A percentile compares a stretch with the other conserved stretches of the same genome.
Evolutionary conservation across 805 yeast genomes (phyloP).

Genomic region (Spathaspora passalidarum): DNA sequence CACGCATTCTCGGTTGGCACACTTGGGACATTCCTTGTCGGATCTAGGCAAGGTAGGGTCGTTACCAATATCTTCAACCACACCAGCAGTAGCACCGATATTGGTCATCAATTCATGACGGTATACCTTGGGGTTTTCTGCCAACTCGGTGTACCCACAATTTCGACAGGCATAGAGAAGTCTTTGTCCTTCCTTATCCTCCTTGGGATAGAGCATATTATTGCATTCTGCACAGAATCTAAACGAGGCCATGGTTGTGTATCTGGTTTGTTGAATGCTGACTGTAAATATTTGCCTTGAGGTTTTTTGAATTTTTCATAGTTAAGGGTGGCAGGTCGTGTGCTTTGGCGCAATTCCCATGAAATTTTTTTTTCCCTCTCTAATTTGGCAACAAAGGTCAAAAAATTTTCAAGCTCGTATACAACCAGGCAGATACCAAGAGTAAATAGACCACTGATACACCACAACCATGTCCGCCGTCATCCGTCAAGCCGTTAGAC

Average conservation of each 20-base stretch:
- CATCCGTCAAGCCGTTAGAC: slow-evolving; percentile 37
- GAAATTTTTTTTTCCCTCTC: slow-evolving; percentile 1
- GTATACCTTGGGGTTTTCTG: slow-evolving; percentile 82
- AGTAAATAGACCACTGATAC: not conserved
- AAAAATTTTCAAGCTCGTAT: slow-evolving; percentile 3
- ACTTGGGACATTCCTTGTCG: slow-evolving; percentile 88
- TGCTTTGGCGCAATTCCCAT: not conserved
- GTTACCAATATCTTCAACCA: slow-evolving; percentile 88
- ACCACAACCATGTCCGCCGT: slow-evolving; percentile 1
- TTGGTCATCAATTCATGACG: slow-evolving; percentile 90
- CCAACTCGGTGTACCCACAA: slow-evolving; percentile 89
- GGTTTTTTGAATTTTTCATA: not conserved
- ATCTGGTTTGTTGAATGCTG: not conserved
- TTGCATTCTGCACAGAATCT: slow-evolving; percentile 96
- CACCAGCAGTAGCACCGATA: slow-evolving; percentile 95
- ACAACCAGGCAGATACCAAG: not conserved
- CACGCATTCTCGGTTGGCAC: slow-evolving; percentile 86
- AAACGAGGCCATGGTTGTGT: slow-evolving; percentile 75
- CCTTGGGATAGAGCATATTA: slow-evolving; percentile 97
- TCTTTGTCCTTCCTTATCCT: slow-evolving; percentile 76
- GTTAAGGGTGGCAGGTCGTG: not conserved
- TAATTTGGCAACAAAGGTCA: no score
- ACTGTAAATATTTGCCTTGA: not conserved
- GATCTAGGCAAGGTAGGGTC: slow-evolving; percentile 98
- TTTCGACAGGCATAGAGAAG: slow-evolving; percentile 90